Evolutionary conservation across 129 eudicot species (phyloP).

Genomic region (Chrysanthemum seticuspe): DNA sequence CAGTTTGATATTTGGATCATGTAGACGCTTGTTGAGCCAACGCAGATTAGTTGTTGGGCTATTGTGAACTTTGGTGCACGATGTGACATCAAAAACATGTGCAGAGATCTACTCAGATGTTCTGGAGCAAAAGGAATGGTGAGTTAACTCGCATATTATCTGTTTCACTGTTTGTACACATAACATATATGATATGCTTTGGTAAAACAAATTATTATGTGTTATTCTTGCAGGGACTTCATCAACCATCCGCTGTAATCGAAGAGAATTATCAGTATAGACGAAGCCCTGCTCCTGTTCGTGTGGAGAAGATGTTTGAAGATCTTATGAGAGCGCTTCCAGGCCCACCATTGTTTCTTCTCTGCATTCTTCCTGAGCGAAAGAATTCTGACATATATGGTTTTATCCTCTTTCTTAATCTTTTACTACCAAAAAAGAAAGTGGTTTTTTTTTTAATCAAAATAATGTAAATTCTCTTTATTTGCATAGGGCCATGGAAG

Average conservation of each 20-base stretch:
- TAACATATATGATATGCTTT: constrained; percentile 52
- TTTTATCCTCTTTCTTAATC: not conserved
- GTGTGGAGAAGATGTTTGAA: constrained; percentile 72
- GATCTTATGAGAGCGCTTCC: constrained; percentile 41
- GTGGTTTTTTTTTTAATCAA: not conserved
- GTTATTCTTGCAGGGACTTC: constrained; percentile 26
- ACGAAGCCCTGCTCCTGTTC: constrained; percentile 54
- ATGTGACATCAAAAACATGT: no score
- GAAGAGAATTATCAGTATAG: constrained; percentile 57
- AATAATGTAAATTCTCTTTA: constrained; percentile 42
- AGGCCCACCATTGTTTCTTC: constrained; percentile 48
- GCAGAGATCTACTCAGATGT: no score
- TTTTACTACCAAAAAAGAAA: not conserved
- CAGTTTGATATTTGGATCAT: no score
- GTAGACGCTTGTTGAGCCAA: no score
- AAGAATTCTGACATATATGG: constrained; percentile 56
- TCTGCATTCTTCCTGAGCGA: constrained; percentile 55
- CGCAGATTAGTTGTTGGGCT: no score
- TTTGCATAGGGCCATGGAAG: constrained; percentile 68
- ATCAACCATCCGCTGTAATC: constrained; percentile 43
- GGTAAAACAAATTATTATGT: constrained; percentile 62
- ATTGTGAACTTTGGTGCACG: no score
- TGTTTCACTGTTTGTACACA: constrained; percentile 30
- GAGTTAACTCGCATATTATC: no score
- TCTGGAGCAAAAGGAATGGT: no score